phyloP scores from a whole-genome alignment of 2,329 filamentous ascomycete genomes.

The Neopestalotiopsis clavispora region DNA sequence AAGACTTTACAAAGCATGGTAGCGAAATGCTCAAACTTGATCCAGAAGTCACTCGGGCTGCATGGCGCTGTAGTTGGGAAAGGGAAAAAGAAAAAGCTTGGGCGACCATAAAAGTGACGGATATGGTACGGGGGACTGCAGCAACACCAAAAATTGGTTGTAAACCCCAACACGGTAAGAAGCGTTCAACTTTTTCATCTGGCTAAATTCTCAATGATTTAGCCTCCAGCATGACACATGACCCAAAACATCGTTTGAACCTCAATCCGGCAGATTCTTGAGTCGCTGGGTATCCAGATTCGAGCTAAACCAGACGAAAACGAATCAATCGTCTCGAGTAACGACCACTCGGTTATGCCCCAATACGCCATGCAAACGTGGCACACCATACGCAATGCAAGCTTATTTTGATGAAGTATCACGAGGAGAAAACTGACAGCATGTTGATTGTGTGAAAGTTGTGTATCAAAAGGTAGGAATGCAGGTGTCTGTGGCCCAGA shows the following conservation, averaged over 20 bases:
- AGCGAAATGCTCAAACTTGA: conserved; percentile 4
- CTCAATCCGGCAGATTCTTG: conserved; percentile 13
- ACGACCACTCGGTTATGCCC: conserved; percentile 3
- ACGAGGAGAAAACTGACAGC: neutral
- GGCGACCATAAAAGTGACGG: neutral
- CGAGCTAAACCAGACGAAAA: neutral
- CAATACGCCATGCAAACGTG: conserved; percentile 9
- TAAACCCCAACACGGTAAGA: neutral
- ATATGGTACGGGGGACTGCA: neutral
- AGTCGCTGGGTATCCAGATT: conserved; percentile 4
- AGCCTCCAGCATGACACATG: conserved; percentile 9
- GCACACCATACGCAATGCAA: neutral
- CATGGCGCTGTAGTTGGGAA: neutral
- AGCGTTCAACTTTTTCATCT: neutral
- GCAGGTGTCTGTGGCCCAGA: neutral
- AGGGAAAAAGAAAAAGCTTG: neutral
- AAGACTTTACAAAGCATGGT: conserved; percentile 17
- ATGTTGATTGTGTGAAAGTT: neutral
- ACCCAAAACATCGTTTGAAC: conserved; percentile 8
- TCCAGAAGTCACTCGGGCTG: neutral
- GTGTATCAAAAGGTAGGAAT: neutral
- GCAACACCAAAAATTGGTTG: neutral
- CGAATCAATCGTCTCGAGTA: conserved; percentile 8
- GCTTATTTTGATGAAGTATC: neutral
- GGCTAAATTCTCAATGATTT: conserved; percentile 15